These are phyloP conservation scores for Candida freyschussii DNA, from an alignment of 1,139 yeast species.

Conservation along the genomic window DNA sequence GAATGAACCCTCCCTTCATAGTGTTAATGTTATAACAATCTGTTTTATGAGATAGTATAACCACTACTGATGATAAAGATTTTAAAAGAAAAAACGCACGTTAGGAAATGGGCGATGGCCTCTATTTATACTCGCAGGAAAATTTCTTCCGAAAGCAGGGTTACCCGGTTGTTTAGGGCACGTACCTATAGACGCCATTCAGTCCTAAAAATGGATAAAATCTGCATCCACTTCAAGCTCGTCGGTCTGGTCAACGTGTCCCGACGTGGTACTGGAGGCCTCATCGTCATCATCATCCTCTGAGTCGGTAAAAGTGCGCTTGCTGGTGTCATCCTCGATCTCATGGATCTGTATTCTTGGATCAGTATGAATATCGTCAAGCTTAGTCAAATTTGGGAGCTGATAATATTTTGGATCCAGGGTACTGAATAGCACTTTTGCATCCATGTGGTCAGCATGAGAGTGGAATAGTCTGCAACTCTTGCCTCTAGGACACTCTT, in stretches of 20 bases:
- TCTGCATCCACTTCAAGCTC: slow-evolving; percentile 31
- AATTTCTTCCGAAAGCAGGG: slow-evolving; percentile 4
- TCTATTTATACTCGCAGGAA: slow-evolving; percentile 16
- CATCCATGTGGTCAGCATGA: slow-evolving; percentile 31
- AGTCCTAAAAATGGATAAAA: slow-evolving; percentile 20
- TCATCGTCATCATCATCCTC: slow-evolving; percentile 35
- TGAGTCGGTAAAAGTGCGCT: slow-evolving; percentile 27
- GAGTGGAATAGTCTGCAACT: slow-evolving; percentile 47
- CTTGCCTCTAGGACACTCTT: slow-evolving; percentile 48
- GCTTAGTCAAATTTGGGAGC: slow-evolving; percentile 34
- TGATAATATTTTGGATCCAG: slow-evolving; percentile 28
- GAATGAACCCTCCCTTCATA: slow-evolving; percentile 18
- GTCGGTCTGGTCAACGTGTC: slow-evolving; percentile 9
- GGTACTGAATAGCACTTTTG: slow-evolving; percentile 18
- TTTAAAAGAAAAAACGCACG: slow-evolving; percentile 7
- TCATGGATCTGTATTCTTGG: slow-evolving; percentile 19
- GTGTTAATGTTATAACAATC: slow-evolving; percentile 45
- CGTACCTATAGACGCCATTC: too few relatives aligned
- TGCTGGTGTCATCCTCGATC: slow-evolving; percentile 26
- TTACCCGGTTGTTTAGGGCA: slow-evolving; percentile 16
- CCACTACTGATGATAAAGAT: slow-evolving; percentile 60
- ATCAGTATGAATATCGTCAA: slow-evolving; percentile 17
- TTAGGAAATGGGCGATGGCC: slow-evolving; percentile 9
- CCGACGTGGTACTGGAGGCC: slow-evolving; percentile 13
- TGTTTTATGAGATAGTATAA: slow-evolving; percentile 58